Conservation (phyloP, 805 yeast genomes). For the Scheffersomyces amazonensis region DNA sequence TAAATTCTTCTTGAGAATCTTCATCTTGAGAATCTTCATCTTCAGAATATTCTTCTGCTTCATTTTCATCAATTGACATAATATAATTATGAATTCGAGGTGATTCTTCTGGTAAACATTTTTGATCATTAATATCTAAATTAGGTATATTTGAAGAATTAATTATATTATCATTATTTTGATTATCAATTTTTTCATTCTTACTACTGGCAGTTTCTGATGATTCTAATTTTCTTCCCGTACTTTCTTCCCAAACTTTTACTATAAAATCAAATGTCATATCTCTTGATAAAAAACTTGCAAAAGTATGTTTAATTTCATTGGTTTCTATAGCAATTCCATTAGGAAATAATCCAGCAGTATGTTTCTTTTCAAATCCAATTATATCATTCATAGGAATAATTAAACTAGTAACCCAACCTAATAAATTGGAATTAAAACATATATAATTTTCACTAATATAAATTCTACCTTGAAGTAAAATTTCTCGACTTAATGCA, state of each 20-base stretch:
- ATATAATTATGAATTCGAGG: conserved; percentile 20
- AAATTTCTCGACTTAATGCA: conserved; percentile 82
- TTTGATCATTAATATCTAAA: conserved; percentile 38
- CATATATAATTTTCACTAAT: conserved; percentile 76
- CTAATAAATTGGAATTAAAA: conserved; percentile 82
- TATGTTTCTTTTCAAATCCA: conserved; percentile 72
- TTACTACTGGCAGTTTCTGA: neutral
- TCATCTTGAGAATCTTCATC: conserved; percentile 16
- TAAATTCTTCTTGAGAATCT: conserved; percentile 28
- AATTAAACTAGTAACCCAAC: conserved; percentile 84
- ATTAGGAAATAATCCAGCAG: conserved; percentile 89
- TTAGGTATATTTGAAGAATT: conserved; percentile 50
- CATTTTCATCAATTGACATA: conserved; percentile 46
- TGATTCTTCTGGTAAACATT: conserved; percentile 19
- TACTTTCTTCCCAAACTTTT: conserved; percentile 61
- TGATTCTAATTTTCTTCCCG: conserved; percentile 15
- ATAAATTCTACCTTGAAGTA: conserved; percentile 84
- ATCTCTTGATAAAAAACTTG: conserved; percentile 84
- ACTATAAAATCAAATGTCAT: conserved; percentile 67
- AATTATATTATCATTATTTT: conserved; percentile 23
- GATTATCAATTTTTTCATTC: conserved; percentile 1
- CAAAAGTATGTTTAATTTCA: conserved; percentile 70
- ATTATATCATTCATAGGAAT: conserved; percentile 70
- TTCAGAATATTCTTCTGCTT: conserved; percentile 16
- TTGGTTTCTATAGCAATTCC: conserved; percentile 74